Base-by-base conservation (phyloP, 2,329 filamentous ascomycete genomes). In the Colletotrichum gigasporum region DNA sequence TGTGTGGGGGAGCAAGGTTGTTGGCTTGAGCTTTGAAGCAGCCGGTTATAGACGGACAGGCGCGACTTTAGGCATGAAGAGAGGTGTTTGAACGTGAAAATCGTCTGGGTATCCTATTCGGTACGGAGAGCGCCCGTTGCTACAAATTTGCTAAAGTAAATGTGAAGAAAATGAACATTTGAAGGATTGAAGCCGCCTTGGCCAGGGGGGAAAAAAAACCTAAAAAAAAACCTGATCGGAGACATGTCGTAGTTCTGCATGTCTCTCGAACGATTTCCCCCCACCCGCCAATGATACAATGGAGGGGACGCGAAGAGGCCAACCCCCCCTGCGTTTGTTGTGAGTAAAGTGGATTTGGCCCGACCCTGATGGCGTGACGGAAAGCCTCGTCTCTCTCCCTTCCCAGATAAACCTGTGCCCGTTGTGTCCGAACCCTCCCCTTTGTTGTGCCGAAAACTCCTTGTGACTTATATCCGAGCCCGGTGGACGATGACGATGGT, bases 91-190 rank as follows among this genome's bases (percentile, higher is more conserved):
- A 47, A 41, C 39, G 9, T 45, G 18, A 41, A 28, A 54, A 34
- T 30, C 28, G 32, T 16, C 32, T 64, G 61, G 55, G 61, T 64
- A 64, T 64, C 52, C 41, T 64, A 54, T 32, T 48, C 26, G 9
- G 34, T 32, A 54, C 60, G 35, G 26, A 30, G 20, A 48, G 32
- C 53, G 14, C 18, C 30, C 45, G n/a, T 30, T 51, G 16, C 18
- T 24, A n/a, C 28, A 20, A 28, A 16, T 47, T 22, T 59, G 35
- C 35, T 54, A 48, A 48, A 34, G n/a, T 48, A 50, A 47, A 26
- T 3, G 18, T 22, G n/a, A 59, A 50, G n/a, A 26, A n/a, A 39
- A 56, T 32, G 20, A 16, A 24, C n/a, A 28, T n/a, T n/a, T n/a
- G n/a, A n/a, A n/a, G n/a, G n/a, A n/a, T n/a, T n/a, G n/a, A n/a